phyloP scores from a whole-genome alignment of 768 basidiomycete genomes.

The Cyclocybe cylindracea region DNA sequence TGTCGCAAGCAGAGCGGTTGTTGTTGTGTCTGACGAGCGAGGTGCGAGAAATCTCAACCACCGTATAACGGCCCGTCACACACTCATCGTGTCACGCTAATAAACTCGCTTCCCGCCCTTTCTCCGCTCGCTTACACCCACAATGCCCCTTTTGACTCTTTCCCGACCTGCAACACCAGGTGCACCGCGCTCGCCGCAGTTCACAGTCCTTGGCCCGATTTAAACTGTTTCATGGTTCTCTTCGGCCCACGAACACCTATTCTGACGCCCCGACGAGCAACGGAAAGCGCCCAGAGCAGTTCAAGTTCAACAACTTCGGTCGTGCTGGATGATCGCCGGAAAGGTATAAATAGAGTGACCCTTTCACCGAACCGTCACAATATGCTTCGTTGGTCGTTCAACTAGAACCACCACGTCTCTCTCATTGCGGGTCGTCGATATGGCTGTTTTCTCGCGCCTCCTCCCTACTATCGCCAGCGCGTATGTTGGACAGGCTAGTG shows the following conservation, averaged over 20 bases:
- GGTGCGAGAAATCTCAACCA: slow-evolving; percentile 17
- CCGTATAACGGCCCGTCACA: slow-evolving; percentile 10
- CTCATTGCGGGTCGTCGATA: slow-evolving; percentile 14
- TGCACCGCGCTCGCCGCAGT: no score
- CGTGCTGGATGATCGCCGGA: background rate
- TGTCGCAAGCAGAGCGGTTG: background rate
- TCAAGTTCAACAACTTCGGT: no score
- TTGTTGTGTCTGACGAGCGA: slow-evolving; percentile 17
- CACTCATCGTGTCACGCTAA: slow-evolving; percentile 16
- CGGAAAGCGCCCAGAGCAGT: no score
- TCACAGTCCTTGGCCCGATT: no score
- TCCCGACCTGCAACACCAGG: background rate
- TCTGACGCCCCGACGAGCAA: no score
- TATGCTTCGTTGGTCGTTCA: no score
- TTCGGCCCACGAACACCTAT: no score
- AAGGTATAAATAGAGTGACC: slow-evolving; percentile 4
- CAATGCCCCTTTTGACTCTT: background rate
- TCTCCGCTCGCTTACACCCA: background rate
- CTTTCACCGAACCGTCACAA: no score
- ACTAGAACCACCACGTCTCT: background rate
- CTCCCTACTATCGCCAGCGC: slow-evolving; percentile 48
- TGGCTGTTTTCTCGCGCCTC: slow-evolving; percentile 56
- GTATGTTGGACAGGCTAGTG: slow-evolving; percentile 52
- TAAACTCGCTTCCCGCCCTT: slow-evolving; percentile 13
- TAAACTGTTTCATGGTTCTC: no score